Percentiles rank a stretch among this genome's conserved stretches.
Evolutionary conservation across 169 alveolate species (phyloP).

Genomic region (Miamiensis avidus): DNA sequence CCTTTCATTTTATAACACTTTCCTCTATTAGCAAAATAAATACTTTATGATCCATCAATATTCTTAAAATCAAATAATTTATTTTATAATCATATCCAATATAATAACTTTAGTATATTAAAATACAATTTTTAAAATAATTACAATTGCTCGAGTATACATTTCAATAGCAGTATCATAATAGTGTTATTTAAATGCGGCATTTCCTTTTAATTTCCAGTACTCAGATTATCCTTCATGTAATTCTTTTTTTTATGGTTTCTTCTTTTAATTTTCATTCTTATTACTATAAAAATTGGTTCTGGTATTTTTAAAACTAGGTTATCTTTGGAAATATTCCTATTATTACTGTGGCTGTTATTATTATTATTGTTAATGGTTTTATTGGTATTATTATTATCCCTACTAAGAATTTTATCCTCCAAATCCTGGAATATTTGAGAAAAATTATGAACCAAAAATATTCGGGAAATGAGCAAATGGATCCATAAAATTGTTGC

Average conservation of each 20-base stretch:
- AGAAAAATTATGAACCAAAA: neutral
- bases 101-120: neutral
- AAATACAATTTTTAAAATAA: neutral
- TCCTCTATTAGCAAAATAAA: slow-evolving; percentile 4
- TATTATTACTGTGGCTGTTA: neutral
- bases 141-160: slow-evolving; percentile 18
- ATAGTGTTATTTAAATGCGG: neutral
- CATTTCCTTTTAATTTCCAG: slow-evolving; percentile 29
- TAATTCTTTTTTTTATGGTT: slow-evolving; percentile 3
- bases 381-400: too few relatives aligned
- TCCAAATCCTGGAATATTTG: neutral
- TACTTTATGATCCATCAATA: neutral
- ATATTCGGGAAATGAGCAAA: neutral
- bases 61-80: neutral
- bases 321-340: neutral
- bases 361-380: too few relatives aligned
- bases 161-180: slow-evolving; percentile 14
- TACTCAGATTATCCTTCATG: slow-evolving; percentile 3
- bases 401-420: too few relatives aligned
- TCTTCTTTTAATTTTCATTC: neutral
- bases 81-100: neutral
- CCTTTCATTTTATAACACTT: neutral
- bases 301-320: slow-evolving; percentile 17
- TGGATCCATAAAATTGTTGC: neutral
- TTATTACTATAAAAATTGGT: slow-evolving; percentile 5